Percentiles rank a stretch among this genome's conserved stretches.
Conservation (phyloP, 2,329 filamentous ascomycete species). For the Leptosphaerulina australis region DNA sequence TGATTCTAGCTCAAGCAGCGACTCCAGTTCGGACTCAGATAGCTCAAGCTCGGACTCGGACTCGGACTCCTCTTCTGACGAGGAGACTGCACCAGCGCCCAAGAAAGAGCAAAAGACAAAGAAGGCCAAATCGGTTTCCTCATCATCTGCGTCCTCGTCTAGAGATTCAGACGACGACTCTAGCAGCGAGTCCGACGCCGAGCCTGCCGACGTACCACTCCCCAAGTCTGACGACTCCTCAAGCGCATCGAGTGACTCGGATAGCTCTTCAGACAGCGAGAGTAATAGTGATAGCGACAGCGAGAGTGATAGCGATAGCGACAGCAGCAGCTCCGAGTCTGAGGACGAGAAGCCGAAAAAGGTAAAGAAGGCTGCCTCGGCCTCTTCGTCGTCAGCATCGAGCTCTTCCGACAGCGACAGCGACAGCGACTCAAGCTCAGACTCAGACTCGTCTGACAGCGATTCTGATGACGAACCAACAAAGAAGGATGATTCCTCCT, state of each 20-base stretch:
- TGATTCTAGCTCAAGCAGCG: constrained; percentile 20
- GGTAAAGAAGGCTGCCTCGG: constrained; percentile 35
- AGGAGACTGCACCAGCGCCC: constrained; percentile 23
- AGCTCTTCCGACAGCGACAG: constrained; percentile 35
- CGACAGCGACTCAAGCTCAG: constrained; percentile 28
- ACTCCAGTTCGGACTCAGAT: constrained; percentile 26
- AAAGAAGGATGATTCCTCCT: constrained; percentile 30
- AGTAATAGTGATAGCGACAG: too few relatives aligned
- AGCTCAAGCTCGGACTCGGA: constrained; percentile 28
- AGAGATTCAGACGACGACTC: constrained; percentile 25
- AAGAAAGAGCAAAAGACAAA: constrained; percentile 26
- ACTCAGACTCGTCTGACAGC: constrained; percentile 32
- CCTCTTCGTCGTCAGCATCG: constrained; percentile 41
- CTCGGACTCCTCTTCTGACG: constrained; percentile 45
- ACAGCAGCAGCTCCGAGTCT: constrained; percentile 33
- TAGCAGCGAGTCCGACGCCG: constrained; percentile 33
- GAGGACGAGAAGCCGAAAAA: constrained; percentile 33
- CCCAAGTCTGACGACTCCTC: constrained; percentile 30
- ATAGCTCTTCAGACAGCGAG: constrained; percentile 36
- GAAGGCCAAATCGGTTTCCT: constrained; percentile 28
- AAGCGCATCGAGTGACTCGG: constrained; percentile 20
- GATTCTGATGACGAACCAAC: constrained; percentile 27
- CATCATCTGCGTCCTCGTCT: constrained; percentile 23
- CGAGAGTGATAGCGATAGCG: constrained; percentile 7
- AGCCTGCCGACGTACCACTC: too few relatives aligned